These are phyloP conservation scores for Leccinum incarnatum DNA, from an alignment of 768 basidiomycete species.

Conservation along the genomic window DNA sequence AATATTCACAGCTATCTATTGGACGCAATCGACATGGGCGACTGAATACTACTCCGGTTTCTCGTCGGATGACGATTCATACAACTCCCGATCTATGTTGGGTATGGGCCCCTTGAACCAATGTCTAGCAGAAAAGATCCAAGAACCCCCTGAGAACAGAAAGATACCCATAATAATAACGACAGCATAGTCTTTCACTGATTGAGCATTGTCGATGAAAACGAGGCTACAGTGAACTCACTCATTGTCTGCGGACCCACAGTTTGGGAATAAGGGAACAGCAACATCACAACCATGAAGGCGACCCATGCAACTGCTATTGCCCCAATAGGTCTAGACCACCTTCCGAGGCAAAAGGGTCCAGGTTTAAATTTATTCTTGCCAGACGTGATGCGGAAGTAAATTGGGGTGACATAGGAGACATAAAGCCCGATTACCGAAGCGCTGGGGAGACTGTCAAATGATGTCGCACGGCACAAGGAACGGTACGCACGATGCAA, in stretches of 20 bases:
- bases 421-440: conserved; percentile 36
- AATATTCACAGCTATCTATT: background rate
- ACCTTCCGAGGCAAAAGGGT: conserved; percentile 34
- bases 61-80: background rate
- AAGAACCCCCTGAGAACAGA: conserved; percentile 29
- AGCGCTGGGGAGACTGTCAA: conserved; percentile 16
- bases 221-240: conserved; percentile 15
- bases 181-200: conserved; percentile 19
- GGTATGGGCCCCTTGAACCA: conserved; percentile 37
- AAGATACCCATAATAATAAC: conserved; percentile 34
- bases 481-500: conserved; percentile 30
- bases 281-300: conserved; percentile 34
- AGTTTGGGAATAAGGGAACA: conserved; percentile 32
- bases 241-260: conserved; percentile 32
- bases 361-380: conserved; percentile 33
- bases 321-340: conserved; percentile 30
- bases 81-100: conserved; percentile 21
- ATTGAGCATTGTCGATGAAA: background rate
- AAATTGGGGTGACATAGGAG: conserved; percentile 39
- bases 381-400: conserved; percentile 36
- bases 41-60: conserved; percentile 2
- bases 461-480: background rate
- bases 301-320: conserved; percentile 31
- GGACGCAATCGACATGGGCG: background rate
- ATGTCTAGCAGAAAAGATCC: conserved; percentile 34